Conservation (phyloP, 139 green algal genomes). For the Eudorina sp. region DNA sequence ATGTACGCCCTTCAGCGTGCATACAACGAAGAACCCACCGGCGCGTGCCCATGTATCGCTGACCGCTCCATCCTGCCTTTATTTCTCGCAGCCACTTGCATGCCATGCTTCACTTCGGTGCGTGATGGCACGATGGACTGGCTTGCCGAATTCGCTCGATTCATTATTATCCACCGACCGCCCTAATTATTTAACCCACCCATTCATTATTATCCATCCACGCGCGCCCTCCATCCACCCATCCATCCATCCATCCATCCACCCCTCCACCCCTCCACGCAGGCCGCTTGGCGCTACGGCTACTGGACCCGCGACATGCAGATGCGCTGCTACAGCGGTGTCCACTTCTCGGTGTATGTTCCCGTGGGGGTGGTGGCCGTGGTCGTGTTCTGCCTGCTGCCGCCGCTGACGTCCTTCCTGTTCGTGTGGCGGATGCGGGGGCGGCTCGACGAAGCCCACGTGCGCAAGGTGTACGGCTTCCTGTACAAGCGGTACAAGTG, state of each 20-base stretch:
- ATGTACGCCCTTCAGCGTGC: too few relatives aligned
- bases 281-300: conserved; percentile 30
- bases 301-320: conserved; percentile 41
- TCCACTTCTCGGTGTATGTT: conserved; percentile 5
- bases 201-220: too few relatives aligned
- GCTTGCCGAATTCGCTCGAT: too few relatives aligned
- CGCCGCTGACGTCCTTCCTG: conserved; percentile 26
- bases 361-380: conserved; percentile 38
- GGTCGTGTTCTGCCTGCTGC: conserved; percentile 19
- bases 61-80: too few relatives aligned
- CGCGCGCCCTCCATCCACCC: too few relatives aligned
- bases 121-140: too few relatives aligned
- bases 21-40: too few relatives aligned
- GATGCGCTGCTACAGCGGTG: neutral
- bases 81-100: neutral
- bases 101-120: too few relatives aligned
- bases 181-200: too few relatives aligned
- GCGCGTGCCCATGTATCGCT: too few relatives aligned
- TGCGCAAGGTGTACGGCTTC: conserved; percentile 45
- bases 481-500: conserved; percentile 52
- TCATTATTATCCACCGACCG: too few relatives aligned
- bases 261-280: too few relatives aligned
- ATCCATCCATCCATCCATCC: neutral
- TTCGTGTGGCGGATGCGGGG: conserved; percentile 26
- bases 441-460: neutral